Percentiles rank a stretch among this genome's conserved stretches.
These are phyloP conservation scores for Beauveria varroae DNA, from an alignment of 2,329 filamentous ascomycete species.

Conservation along the genomic window DNA sequence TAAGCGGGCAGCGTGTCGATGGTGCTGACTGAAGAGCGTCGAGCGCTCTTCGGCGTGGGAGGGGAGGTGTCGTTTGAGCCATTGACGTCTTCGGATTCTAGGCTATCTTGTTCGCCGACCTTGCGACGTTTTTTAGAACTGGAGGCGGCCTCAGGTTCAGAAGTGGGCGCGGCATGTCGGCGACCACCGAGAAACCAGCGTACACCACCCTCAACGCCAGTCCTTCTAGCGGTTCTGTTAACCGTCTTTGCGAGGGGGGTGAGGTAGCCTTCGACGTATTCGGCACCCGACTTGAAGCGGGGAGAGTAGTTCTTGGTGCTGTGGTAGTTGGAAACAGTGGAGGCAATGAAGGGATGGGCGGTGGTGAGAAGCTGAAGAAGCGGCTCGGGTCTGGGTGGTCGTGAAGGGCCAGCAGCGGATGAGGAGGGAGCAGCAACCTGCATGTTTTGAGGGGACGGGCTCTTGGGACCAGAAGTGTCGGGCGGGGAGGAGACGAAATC, in stretches of 20 bases:
- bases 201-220: slow-evolving; percentile 80
- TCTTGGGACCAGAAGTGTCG: slow-evolving; percentile 34
- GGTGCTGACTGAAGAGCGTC: slow-evolving; percentile 59
- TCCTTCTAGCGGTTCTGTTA: slow-evolving; percentile 72
- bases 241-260: slow-evolving; percentile 83
- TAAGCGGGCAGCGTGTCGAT: slow-evolving; percentile 77
- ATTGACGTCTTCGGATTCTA: slow-evolving; percentile 19
- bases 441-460: slow-evolving; percentile 18
- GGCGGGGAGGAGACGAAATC: slow-evolving; percentile 62
- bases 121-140: slow-evolving; percentile 53
- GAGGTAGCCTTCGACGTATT: slow-evolving; percentile 84
- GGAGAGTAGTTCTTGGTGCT: slow-evolving; percentile 87
- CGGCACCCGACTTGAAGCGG: slow-evolving; percentile 78
- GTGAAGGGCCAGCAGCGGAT: slow-evolving; percentile 16
- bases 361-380: slow-evolving; percentile 80
- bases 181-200: slow-evolving; percentile 69
- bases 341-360: slow-evolving; percentile 78
- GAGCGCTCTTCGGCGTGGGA: slow-evolving; percentile 24
- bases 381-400: slow-evolving; percentile 60
- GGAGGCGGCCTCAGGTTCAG: slow-evolving; percentile 38
- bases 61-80: slow-evolving; percentile 20
- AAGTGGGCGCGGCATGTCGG: slow-evolving; percentile 39
- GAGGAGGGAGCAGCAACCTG: slow-evolving; percentile 16
- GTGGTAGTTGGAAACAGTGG: slow-evolving; percentile 78
- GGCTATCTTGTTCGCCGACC: slow-evolving; percentile 37